These are phyloP conservation scores for Dictyophora rubrovolvata DNA, from an alignment of 768 basidiomycete genomes.

Conservation along the genomic window DNA sequence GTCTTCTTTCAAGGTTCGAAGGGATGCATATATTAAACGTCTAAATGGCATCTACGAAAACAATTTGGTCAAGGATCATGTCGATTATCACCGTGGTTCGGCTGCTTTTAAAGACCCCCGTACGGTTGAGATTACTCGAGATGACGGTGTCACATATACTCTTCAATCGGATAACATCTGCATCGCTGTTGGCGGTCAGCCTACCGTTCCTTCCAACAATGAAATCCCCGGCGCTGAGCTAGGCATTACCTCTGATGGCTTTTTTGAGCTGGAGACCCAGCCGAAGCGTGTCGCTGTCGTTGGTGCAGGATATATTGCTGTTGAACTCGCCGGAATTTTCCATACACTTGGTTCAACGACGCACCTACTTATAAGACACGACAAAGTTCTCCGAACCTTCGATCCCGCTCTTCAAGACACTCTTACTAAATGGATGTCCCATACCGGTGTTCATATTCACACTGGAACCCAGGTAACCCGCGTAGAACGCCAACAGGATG, in stretches of 20 bases:
- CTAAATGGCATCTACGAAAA: slow-evolving; percentile 87
- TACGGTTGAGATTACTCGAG: slow-evolving; percentile 60
- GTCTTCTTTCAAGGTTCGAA: slow-evolving; percentile 83
- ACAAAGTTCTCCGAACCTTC: slow-evolving; percentile 87
- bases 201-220: slow-evolving; percentile 67
- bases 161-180: slow-evolving; percentile 70
- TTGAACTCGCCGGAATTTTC: slow-evolving; percentile 93
- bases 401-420: slow-evolving; percentile 79
- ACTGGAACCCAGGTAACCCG: slow-evolving; percentile 63
- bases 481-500: slow-evolving; percentile 66
- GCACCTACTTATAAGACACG: slow-evolving; percentile 82
- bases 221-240: slow-evolving; percentile 81
- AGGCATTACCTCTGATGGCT: slow-evolving; percentile 91
- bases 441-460: slow-evolving; percentile 87
- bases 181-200: slow-evolving; percentile 80
- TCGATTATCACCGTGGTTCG: slow-evolving; percentile 77
- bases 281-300: slow-evolving; percentile 90
- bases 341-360: slow-evolving; percentile 86
- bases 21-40: slow-evolving; percentile 87
- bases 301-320: slow-evolving; percentile 96
- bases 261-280: slow-evolving; percentile 85
- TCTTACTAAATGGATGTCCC: slow-evolving; percentile 85
- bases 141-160: slow-evolving; percentile 60
- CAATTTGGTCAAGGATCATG: slow-evolving; percentile 79
- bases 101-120: slow-evolving; percentile 62